A percentile compares a stretch with the other conserved stretches of the same genome.
These are phyloP conservation scores for Dactylonectria macrodidyma DNA, from an alignment of 2,329 filamentous ascomycete genomes.

Conservation along the genomic window DNA sequence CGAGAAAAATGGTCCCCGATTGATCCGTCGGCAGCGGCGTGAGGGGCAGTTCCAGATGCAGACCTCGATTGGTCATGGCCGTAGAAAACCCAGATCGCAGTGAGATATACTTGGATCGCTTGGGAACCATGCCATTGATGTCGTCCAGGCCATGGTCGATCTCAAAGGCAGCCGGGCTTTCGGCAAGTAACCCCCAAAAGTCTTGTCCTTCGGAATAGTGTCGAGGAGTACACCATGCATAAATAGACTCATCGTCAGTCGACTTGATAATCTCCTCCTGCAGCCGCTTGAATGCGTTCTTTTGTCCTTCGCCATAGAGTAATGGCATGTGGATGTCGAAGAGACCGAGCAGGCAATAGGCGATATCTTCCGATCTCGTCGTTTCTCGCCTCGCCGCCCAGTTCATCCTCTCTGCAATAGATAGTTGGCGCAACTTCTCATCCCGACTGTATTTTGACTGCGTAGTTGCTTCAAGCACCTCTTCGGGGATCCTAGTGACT, in stretches of 20 bases:
- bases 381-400: slow-evolving; percentile 51
- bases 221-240: slow-evolving; percentile 44
- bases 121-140: slow-evolving; percentile 37
- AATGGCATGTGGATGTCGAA: slow-evolving; percentile 54
- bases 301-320: slow-evolving; percentile 51
- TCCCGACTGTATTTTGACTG: slow-evolving; percentile 28
- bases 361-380: slow-evolving; percentile 49
- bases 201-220: slow-evolving; percentile 33
- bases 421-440: slow-evolving; percentile 32
- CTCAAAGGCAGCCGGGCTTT: slow-evolving; percentile 46
- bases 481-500: slow-evolving; percentile 38
- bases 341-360: slow-evolving; percentile 52
- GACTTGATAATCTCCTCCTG: slow-evolving; percentile 51
- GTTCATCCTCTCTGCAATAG: slow-evolving; percentile 48
- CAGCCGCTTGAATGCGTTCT: slow-evolving; percentile 47
- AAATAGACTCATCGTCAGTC: slow-evolving; percentile 49
- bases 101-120: slow-evolving; percentile 44
- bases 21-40: slow-evolving; percentile 46
- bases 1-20: slow-evolving; percentile 48
- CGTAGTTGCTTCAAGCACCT: slow-evolving; percentile 33
- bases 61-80: slow-evolving; percentile 43
- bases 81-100: slow-evolving; percentile 40
- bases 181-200: slow-evolving; percentile 48
- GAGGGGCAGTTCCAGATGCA: slow-evolving; percentile 46
- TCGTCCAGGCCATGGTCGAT: slow-evolving; percentile 36